phyloP scores from a whole-genome alignment of 2,329 filamentous ascomycete species.

The Penicillium sp. region DNA sequence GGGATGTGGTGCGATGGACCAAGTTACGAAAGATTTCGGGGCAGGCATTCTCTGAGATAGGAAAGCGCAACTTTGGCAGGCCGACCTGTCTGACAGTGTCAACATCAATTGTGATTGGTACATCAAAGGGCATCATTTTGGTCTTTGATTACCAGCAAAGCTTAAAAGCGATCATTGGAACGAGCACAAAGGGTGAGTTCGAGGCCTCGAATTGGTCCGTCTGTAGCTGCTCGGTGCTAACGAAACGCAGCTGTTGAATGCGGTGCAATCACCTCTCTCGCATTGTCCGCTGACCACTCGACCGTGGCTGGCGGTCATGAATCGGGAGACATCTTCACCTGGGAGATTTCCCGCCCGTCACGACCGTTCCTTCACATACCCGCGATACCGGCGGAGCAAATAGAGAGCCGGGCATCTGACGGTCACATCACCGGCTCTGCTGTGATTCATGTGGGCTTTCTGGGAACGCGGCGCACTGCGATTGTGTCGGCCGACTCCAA shows the following conservation, averaged over 20 bases:
- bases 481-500: constrained; percentile 89
- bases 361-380: constrained; percentile 84
- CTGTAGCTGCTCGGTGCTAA: constrained; percentile 3
- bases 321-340: constrained; percentile 89
- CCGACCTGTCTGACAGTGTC: constrained; percentile 87
- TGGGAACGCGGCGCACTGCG: constrained; percentile 88
- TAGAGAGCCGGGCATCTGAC: constrained; percentile 63
- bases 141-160: constrained; percentile 98
- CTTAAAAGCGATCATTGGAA: constrained; percentile 86
- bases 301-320: constrained; percentile 87
- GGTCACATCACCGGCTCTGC: constrained; percentile 74
- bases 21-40: constrained; percentile 82
- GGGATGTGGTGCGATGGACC: constrained; percentile 97
- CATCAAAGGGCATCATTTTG: constrained; percentile 87
- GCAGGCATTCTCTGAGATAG: constrained; percentile 86
- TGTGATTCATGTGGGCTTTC: constrained; percentile 86
- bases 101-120: constrained; percentile 82
- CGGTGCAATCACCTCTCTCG: constrained; percentile 77
- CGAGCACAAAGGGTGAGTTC: constrained; percentile 73
- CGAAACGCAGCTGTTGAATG: constrained; percentile 68
- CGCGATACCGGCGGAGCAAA: constrained; percentile 61
- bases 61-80: constrained; percentile 83
- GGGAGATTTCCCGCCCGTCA: constrained; percentile 79
- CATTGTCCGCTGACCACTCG: constrained; percentile 87
- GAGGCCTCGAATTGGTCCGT: neutral